Evolutionary conservation across 306 rosid genomes (phyloP), one percentile per base, ranked within the genome.

Genomic region (Gillenia trifoliata): DNA sequence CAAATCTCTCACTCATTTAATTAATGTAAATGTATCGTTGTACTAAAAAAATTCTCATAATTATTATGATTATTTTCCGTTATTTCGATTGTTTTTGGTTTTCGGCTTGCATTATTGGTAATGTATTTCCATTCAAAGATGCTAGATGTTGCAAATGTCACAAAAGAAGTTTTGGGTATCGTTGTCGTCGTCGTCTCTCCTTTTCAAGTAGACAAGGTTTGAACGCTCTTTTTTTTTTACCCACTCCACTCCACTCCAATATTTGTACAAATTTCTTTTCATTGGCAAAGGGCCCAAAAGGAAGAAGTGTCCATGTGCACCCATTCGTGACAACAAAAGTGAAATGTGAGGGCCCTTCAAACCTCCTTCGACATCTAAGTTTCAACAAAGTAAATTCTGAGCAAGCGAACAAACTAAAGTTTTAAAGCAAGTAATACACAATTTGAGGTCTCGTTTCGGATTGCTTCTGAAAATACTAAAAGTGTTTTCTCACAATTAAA

Each of bases 321-420:
- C 77, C 80, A 60, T 59, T 85, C 69, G 78, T 52, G 78, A 65
- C 73, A 71, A 70, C 80, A 78, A 82, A 82, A 79, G 80, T 55
- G 74, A 52, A 36, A 47, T 2, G 52, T 9, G 64, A 77, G 78
- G 85, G 70, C 73, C 85, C 85, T 72, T 77, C 25, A 61, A 9
- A 31, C 5, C 36, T 19, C 60, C 25, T 1, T 4, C 47, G 17
- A 47, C 40, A 7, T 47, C 64, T 40, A 16, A 3, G 9, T 65
- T 50, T 47, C 52, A 47, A 47, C 54, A 13, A 65, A 20, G 28
- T 25, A 25, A 4, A 25, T 26, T 47, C 52, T 11, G 1, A 26
- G 1, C 16, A 26, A 2, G 28, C 16, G 33, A 59, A 0, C 63
- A 25, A 25, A 22, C 5, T 57, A 23, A 57, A 54, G 60, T n/a